Percentiles rank a stretch among this genome's conserved stretches.
These are phyloP conservation scores for Anisodus tanguticus DNA, from an alignment of 257 asterid genomes.

Conservation along the genomic window DNA sequence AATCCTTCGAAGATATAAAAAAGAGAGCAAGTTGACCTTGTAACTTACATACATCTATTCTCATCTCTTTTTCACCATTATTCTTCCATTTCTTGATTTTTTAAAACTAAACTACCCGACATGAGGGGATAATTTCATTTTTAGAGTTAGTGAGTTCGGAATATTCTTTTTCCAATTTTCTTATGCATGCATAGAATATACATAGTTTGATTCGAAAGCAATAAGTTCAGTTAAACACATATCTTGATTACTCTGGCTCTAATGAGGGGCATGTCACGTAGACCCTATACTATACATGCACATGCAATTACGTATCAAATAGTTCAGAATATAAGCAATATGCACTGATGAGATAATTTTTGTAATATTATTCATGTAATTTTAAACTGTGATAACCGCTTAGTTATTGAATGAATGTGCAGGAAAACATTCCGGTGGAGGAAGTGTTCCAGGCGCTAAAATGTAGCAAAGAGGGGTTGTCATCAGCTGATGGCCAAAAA, in stretches of 20 bases:
- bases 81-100: background rate
- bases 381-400: background rate
- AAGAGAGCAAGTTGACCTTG: no score
- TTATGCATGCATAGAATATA: no score
- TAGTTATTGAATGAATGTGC: background rate
- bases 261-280: background rate
- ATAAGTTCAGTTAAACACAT: no score
- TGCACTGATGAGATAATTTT: background rate
- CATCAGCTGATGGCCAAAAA: conserved; percentile 59
- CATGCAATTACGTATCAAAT: background rate
- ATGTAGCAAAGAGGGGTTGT: conserved; percentile 66
- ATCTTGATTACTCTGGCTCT: background rate
- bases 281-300: background rate
- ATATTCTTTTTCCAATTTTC: no score
- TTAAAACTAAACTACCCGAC: no score
- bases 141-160: no score
- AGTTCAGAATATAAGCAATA: background rate
- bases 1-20: no score
- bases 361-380: no score
- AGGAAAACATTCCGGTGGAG: conserved; percentile 77
- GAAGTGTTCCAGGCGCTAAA: conserved; percentile 69
- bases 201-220: background rate
- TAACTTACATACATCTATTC: background rate
- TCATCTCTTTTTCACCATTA: background rate
- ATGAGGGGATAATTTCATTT: no score